These are phyloP conservation scores for Podospora pseudopauciseta DNA, from an alignment of 495 filamentous ascomycete genomes.

Conservation along the genomic window DNA sequence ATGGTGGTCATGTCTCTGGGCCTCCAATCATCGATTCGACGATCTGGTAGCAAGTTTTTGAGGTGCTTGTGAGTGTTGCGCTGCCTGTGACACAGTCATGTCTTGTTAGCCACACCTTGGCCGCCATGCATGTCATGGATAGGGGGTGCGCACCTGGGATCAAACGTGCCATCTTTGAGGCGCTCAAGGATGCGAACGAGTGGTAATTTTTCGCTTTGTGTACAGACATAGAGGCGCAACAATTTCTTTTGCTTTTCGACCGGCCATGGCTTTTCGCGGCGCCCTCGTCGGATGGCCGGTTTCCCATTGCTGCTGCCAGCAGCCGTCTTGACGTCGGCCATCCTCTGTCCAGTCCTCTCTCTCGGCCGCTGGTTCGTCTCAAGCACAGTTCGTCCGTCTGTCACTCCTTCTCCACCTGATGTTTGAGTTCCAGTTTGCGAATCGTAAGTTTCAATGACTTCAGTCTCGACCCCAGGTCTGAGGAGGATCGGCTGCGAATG, in stretches of 20 bases:
- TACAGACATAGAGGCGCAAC: conserved; percentile 35
- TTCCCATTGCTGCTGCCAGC: conserved; percentile 13
- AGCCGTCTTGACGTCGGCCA: conserved; percentile 1
- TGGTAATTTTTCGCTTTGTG: conserved; percentile 34
- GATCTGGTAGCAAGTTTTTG: conserved; percentile 32
- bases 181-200: conserved; percentile 33
- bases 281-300: conserved; percentile 23
- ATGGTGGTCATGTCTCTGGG: conserved; percentile 32
- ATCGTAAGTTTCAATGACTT: not conserved
- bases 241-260: conserved; percentile 33
- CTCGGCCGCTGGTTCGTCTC: not conserved
- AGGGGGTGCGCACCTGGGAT: conserved; percentile 30
- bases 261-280: conserved; percentile 37
- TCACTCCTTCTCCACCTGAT: not conserved
- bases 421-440: not conserved
- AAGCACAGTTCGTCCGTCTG: not conserved
- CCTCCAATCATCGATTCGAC: conserved; percentile 36
- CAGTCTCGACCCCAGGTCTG: not conserved
- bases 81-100: conserved; percentile 22
- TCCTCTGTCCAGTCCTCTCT: not conserved
- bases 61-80: conserved; percentile 38
- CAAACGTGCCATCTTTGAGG: conserved; percentile 33
- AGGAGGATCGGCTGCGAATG: not conserved
- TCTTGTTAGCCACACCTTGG: not conserved
- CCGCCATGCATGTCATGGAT: not conserved